Evolutionary conservation across 768 basidiomycete genomes (phyloP).

Genomic region (Termitomyces sp.): DNA sequence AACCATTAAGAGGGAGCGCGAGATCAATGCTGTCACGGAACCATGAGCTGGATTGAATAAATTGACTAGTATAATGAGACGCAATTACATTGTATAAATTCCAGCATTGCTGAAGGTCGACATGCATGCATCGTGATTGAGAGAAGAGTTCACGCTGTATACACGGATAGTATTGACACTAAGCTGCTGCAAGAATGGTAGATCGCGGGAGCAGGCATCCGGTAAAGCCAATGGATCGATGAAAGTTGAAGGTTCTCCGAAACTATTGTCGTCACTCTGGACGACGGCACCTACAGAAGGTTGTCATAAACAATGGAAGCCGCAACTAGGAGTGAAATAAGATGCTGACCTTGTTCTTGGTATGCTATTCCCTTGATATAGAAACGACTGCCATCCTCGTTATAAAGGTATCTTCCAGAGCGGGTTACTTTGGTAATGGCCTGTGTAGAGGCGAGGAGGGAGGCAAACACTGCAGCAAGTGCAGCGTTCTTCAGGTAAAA

Average conservation of each 20-base stretch:
- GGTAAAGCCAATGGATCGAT: slow-evolving; percentile 72
- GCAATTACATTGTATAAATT: slow-evolving; percentile 82
- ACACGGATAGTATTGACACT: slow-evolving; percentile 79
- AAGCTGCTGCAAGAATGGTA: slow-evolving; percentile 71
- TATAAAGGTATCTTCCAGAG: slow-evolving; percentile 77
- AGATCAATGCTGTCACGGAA: slow-evolving; percentile 66
- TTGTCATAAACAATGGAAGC: neutral
- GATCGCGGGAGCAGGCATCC: slow-evolving; percentile 68
- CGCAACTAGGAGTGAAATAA: neutral
- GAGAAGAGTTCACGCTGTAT: slow-evolving; percentile 78
- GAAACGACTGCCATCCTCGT: slow-evolving; percentile 68
- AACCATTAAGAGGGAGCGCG: slow-evolving; percentile 79
- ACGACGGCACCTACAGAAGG: slow-evolving; percentile 31
- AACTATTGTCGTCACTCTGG: slow-evolving; percentile 48
- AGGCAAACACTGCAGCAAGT: slow-evolving; percentile 31
- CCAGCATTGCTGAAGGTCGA: slow-evolving; percentile 63
- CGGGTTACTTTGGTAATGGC: slow-evolving; percentile 69
- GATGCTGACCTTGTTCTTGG: slow-evolving; percentile 63
- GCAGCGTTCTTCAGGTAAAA: slow-evolving; percentile 22
- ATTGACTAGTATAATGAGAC: neutral
- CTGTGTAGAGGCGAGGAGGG: slow-evolving; percentile 43
- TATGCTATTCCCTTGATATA: slow-evolving; percentile 88
- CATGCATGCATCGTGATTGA: slow-evolving; percentile 91
- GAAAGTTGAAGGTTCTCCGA: slow-evolving; percentile 69
- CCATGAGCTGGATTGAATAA: neutral